Evolutionary conservation across 306 rosid genomes (phyloP).

Genomic region (Rosa multiflora): DNA sequence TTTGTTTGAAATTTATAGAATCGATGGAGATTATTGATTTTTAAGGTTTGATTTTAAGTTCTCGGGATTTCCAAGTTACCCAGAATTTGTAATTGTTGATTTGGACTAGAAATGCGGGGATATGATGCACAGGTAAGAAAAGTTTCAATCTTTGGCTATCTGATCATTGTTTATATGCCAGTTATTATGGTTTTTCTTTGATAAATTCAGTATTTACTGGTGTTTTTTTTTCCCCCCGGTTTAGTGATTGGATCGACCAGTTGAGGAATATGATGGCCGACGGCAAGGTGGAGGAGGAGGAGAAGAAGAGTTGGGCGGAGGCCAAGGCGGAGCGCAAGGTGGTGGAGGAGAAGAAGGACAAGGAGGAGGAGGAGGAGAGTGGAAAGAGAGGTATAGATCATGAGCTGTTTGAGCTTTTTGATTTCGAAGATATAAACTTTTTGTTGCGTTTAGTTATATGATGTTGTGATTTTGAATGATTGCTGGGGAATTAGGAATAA

Average conservation of each 20-base stretch:
- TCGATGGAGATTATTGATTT: not conserved
- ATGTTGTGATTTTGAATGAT: not conserved
- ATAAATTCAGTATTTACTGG: not conserved
- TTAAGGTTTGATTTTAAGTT: not conserved
- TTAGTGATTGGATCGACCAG: conserved; percentile 34
- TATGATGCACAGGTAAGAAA: conserved; percentile 57
- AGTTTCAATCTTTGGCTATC: not conserved
- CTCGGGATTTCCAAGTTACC: conserved; percentile 16
- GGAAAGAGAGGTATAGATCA: conserved; percentile 35
- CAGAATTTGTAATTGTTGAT: not conserved
- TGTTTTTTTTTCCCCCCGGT: not conserved
- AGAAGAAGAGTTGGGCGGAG: conserved; percentile 1
- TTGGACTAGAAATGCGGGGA: conserved; percentile 50
- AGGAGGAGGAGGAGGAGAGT: not conserved
- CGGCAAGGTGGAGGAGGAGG: conserved; percentile 42
- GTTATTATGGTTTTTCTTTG: not conserved
- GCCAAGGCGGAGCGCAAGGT: no score
- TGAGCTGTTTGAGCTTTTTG: not conserved
- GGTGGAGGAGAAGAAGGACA: conserved; percentile 21
- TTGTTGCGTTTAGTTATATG: not conserved
- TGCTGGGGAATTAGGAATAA: no score
- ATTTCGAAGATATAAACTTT: not conserved
- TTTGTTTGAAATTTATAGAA: not conserved
- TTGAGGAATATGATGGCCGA: conserved; percentile 45
- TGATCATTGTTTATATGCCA: not conserved